These are phyloP conservation scores for Coemansia sp. DNA, from an alignment of 192 early-diverging fungal genomes.

Conservation along the genomic window DNA sequence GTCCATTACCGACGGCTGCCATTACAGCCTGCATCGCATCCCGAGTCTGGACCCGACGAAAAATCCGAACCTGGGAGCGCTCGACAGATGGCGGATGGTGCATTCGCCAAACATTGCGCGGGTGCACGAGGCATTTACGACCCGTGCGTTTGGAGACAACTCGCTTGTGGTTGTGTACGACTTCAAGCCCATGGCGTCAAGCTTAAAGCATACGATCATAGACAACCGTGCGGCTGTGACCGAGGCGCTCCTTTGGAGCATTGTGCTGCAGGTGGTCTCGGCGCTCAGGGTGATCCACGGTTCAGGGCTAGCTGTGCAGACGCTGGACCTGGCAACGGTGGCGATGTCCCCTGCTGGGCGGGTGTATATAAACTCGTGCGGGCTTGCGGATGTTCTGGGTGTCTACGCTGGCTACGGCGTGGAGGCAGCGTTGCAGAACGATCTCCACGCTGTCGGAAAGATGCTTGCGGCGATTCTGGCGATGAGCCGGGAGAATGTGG, in stretches of 20 bases:
- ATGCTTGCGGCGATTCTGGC: conserved; percentile 27
- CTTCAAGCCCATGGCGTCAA: conserved; percentile 70
- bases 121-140: conserved; percentile 92
- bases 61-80: conserved; percentile 74
- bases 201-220: conserved; percentile 25
- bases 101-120: conserved; percentile 82
- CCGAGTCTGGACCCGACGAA: conserved; percentile 73
- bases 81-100: conserved; percentile 85
- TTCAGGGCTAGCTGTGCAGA: conserved; percentile 73
- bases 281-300: conserved; percentile 78
- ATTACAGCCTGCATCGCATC: conserved; percentile 83
- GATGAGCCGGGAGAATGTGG: conserved; percentile 19
- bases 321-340: conserved; percentile 81
- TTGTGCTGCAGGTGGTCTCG: conserved; percentile 36
- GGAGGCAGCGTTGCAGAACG: conserved; percentile 27
- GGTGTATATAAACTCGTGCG: conserved; percentile 41
- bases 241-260: conserved; percentile 41
- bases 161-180: conserved; percentile 96
- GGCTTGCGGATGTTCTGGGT: conserved; percentile 38
- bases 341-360: conserved; percentile 83
- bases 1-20: conserved; percentile 77
- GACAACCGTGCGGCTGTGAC: conserved; percentile 15
- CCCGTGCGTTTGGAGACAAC: conserved; percentile 91
- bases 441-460: conserved; percentile 38
- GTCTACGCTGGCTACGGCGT: conserved; percentile 11